Conservation (phyloP, 2,329 filamentous ascomycete genomes). For the Colletotrichum nymphaeae region DNA sequence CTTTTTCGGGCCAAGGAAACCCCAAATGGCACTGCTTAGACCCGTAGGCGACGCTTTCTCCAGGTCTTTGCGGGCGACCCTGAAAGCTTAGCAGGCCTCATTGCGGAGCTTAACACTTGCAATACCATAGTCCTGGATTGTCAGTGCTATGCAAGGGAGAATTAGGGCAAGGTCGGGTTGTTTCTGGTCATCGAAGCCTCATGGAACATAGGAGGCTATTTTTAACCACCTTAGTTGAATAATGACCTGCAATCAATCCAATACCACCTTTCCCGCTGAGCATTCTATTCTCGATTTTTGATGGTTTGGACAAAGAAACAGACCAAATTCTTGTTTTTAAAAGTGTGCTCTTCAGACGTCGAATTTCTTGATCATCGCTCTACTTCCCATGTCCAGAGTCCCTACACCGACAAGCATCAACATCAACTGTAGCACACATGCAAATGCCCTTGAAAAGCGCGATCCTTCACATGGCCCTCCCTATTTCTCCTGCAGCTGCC, state of each 20-base stretch:
- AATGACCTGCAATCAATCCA: not conserved
- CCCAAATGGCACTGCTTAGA: not conserved
- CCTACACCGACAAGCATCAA: not conserved
- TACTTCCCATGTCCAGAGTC: too few species aligned
- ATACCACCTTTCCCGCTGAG: not conserved
- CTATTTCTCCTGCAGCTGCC: constrained; percentile 1
- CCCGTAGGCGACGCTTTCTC: not conserved
- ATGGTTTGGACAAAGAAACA: not conserved
- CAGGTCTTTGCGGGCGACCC: not conserved
- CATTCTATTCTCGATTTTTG: not conserved
- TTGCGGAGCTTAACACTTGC: not conserved
- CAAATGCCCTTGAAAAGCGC: not conserved
- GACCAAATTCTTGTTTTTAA: not conserved
- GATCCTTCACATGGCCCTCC: not conserved
- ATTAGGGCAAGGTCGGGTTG: not conserved
- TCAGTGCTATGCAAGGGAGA: not conserved
- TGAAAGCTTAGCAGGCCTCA: not conserved
- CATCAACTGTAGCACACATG: not conserved
- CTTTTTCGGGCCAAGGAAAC: not conserved
- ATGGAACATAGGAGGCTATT: not conserved
- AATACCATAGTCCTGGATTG: not conserved
- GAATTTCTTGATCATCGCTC: not conserved
- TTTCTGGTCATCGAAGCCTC: not conserved
- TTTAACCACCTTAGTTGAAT: not conserved
- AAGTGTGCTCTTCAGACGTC: not conserved